Conservation (phyloP, 2,329 filamentous ascomycete species). For the Thelonectria blattea region DNA sequence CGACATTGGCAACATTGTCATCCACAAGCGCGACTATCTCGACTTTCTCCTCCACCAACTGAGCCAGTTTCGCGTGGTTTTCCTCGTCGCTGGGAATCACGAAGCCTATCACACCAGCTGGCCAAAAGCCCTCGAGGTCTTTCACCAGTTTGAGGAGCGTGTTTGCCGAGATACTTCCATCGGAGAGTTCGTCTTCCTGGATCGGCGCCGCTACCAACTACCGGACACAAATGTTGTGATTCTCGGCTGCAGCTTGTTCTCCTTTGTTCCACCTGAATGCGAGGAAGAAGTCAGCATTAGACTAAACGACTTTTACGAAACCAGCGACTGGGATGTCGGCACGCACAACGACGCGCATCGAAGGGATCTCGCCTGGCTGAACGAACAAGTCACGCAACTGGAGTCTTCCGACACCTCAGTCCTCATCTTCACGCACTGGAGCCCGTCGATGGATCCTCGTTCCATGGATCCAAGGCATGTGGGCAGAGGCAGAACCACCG, state of each 20-base stretch:
- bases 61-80: constrained; percentile 52
- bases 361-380: constrained; percentile 52
- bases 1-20: constrained; percentile 56
- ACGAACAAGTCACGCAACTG: constrained; percentile 41
- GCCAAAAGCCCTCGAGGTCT: constrained; percentile 36
- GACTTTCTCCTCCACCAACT: constrained; percentile 57
- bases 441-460: constrained; percentile 44
- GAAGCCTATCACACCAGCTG: constrained; percentile 56
- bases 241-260: constrained; percentile 54
- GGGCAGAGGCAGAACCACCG: constrained; percentile 37
- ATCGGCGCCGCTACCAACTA: constrained; percentile 38
- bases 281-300: constrained; percentile 47
- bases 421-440: constrained; percentile 51
- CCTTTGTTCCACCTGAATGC: constrained; percentile 48
- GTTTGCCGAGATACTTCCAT: constrained; percentile 32
- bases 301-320: constrained; percentile 60
- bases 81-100: constrained; percentile 63
- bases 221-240: constrained; percentile 38
- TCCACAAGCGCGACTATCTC: constrained; percentile 44
- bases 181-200: constrained; percentile 50
- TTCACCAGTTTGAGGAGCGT: constrained; percentile 43
- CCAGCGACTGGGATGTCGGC: constrained; percentile 46
- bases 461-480: constrained; percentile 44
- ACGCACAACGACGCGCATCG: constrained; percentile 46
- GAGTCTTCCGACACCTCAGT: constrained; percentile 38